These are phyloP conservation scores for Candolleomyces efflorescens DNA, from an alignment of 768 basidiomycete genomes.

Conservation along the genomic window DNA sequence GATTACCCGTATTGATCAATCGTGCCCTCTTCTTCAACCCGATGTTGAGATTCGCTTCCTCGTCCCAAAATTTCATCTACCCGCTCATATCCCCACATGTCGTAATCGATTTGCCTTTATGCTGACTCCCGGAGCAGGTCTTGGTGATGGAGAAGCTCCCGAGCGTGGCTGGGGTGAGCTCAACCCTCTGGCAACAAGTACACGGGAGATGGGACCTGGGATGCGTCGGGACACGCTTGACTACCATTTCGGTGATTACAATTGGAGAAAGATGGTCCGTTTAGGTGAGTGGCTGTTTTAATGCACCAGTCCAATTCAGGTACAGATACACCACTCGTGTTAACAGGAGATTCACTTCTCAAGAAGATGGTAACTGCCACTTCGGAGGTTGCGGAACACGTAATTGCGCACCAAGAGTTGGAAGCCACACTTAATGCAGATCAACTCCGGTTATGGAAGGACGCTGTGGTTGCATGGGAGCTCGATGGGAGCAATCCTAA, in stretches of 20 bases:
- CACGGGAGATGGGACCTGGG: conserved; percentile 33
- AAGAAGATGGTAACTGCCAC: background rate
- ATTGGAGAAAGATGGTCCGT: conserved; percentile 22
- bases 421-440: background rate
- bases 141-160: conserved; percentile 31
- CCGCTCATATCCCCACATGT: conserved; percentile 20
- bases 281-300: conserved; percentile 14
- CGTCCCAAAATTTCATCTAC: conserved; percentile 27
- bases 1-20: background rate
- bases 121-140: conserved; percentile 18
- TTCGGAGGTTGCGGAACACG: background rate
- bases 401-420: background rate
- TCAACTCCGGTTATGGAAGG: background rate
- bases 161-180: conserved; percentile 29
- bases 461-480: background rate
- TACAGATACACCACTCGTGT: too few relatives aligned
- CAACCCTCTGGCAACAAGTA: conserved; percentile 23
- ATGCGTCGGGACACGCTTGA: conserved; percentile 22
- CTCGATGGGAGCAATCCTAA: background rate
- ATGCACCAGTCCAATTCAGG: background rate
- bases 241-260: conserved; percentile 23
- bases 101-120: conserved; percentile 21
- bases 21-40: background rate
- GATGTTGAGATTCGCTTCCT: background rate
- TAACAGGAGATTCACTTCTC: background rate